These are phyloP conservation scores for Saccharomycopsis sp. DNA, from an alignment of 805 yeast genomes.

Conservation along the genomic window DNA sequence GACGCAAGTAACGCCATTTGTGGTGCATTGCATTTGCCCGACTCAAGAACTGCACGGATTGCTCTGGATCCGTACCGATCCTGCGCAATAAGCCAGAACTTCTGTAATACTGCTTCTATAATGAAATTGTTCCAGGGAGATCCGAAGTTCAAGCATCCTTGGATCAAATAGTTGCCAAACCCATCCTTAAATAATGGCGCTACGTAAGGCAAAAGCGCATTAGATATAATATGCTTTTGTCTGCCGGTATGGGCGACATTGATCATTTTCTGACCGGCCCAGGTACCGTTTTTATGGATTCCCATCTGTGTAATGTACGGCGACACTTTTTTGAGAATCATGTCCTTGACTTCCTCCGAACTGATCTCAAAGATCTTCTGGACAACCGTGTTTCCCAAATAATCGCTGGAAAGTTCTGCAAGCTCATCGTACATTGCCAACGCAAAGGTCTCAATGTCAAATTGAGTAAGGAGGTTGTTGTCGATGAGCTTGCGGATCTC, in stretches of 20 bases:
- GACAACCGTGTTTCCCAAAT: slow-evolving; percentile 91
- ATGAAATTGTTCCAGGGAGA: slow-evolving; percentile 85
- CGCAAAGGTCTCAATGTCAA: slow-evolving; percentile 76
- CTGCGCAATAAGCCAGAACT: slow-evolving; percentile 73
- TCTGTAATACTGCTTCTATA: slow-evolving; percentile 71
- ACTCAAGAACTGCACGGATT: slow-evolving; percentile 85
- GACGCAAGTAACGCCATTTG: slow-evolving; percentile 70
- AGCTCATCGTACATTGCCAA: slow-evolving; percentile 80
- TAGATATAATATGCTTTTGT: slow-evolving; percentile 59
- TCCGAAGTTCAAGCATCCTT: slow-evolving; percentile 87
- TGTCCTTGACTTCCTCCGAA: slow-evolving; percentile 63
- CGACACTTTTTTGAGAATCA: slow-evolving; percentile 70
- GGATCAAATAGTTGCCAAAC: slow-evolving; percentile 93
- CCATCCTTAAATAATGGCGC: slow-evolving; percentile 88
- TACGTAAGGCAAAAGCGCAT: slow-evolving; percentile 70
- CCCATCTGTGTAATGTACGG: slow-evolving; percentile 88
- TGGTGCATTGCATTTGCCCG: slow-evolving; percentile 57
- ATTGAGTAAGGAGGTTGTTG: slow-evolving; percentile 41
- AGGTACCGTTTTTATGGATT: slow-evolving; percentile 95
- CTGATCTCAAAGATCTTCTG: slow-evolving; percentile 79
- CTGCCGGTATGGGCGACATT: slow-evolving; percentile 59
- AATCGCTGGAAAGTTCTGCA: slow-evolving; percentile 87
- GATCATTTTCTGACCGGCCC: slow-evolving; percentile 98
- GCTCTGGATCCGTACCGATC: slow-evolving; percentile 96
- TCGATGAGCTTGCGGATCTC: slow-evolving; percentile 78